Evolutionary conservation across 768 basidiomycete genomes (phyloP).

Genomic region (Phaffia australis): DNA sequence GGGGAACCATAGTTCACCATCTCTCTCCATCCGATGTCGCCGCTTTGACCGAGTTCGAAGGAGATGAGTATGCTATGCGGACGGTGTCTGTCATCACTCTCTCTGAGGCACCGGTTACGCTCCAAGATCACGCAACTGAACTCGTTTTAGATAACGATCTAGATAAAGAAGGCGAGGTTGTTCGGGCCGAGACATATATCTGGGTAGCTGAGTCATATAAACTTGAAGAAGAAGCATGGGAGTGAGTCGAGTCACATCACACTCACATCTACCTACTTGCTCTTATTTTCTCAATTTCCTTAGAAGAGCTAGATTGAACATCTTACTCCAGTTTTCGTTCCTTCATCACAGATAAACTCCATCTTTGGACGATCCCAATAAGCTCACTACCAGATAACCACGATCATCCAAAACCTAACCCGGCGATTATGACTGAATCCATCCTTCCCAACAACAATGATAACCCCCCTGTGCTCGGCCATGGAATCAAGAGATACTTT

Average conservation of each 20-base stretch:
- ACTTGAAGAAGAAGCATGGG: constrained; percentile 9
- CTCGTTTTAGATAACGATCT: neutral
- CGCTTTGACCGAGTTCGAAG: constrained; percentile 14
- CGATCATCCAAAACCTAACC: neutral
- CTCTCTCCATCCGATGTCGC: constrained; percentile 6
- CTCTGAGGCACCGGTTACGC: neutral
- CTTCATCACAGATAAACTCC: constrained; percentile 11
- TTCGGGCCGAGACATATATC: constrained; percentile 1
- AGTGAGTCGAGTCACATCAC: constrained; percentile 7
- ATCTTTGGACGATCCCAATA: constrained; percentile 12
- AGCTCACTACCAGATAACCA: neutral
- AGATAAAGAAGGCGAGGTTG: neutral
- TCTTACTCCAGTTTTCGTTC: constrained; percentile 3
- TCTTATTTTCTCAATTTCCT: neutral
- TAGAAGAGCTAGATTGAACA: no score
- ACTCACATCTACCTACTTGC: neutral
- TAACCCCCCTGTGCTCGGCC: constrained; percentile 11
- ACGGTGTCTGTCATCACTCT: neutral
- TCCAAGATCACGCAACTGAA: neutral
- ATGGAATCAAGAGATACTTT: constrained; percentile 16
- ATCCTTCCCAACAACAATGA: neutral
- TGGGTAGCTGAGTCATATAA: constrained; percentile 6
- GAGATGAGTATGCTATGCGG: constrained; percentile 6
- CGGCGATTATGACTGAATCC: neutral
- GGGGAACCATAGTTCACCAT: constrained; percentile 16